Base-by-base conservation (phyloP, 2,329 filamentous ascomycete genomes). In the Helminthosporium solani region DNA sequence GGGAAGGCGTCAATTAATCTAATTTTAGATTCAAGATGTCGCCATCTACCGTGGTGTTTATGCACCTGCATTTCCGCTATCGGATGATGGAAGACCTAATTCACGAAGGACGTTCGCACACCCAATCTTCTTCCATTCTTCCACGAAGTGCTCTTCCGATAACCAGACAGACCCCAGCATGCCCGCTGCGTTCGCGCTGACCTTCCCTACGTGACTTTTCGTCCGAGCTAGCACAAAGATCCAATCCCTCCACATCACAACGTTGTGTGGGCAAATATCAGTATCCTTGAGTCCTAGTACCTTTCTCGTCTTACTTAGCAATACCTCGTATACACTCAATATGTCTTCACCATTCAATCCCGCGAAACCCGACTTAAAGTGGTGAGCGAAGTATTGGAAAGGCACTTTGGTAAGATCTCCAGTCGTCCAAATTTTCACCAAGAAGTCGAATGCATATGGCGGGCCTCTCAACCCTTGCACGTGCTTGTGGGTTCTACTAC, bases 401-500 rank as follows among this genome's bases (percentile, higher is more conserved):
- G 74, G 72, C 30, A 71, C 51, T 5, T 53, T 49, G 7, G 44
- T 15, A 11, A 44, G 40, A 14, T 59, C 56, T 0, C 62, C 59
- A 60, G 18, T 54, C 23, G 9, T 25, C 23, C 23, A 25, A 9
- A 5, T 25, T 9, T 9, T 25, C 42, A 42, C 43, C 49, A 71
- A 66, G 9, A 53, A 27, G 3, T 66, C 47, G 40, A 61, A 57
- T 2, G 60, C 59, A 40, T 55, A 60, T 0, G 72, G 73, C 6
- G 63, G 62, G 2, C 64, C 64, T 6, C 42, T 42, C n/a, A 76
- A 56, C 1, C 72, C 52, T 50, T 79, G 77, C 49, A 79, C 48
- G 60, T 78, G 76, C 57, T 79, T 79, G 50, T 79, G 77, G 39
- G 72, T 55, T 9, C 76, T 56, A 42, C 74, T 77, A 43, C 74